Evolutionary conservation across 1,284 basidiomycete genomes (phyloP).

Genomic region (Cutaneotrichosporon cyanovorans): DNA sequence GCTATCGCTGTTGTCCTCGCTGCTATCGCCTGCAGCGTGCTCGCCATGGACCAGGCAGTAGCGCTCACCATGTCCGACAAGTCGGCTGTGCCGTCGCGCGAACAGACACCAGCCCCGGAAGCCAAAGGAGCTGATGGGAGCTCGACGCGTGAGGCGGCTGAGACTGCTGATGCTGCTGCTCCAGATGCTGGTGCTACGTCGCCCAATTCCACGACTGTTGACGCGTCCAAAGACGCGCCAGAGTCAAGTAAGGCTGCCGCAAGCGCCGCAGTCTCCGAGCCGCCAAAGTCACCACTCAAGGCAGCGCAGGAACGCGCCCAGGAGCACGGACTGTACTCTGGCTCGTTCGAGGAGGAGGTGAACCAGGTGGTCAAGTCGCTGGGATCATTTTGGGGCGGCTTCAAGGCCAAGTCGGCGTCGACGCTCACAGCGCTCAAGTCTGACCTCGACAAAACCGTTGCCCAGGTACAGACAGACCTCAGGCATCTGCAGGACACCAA

Average conservation of each 20-base stretch:
- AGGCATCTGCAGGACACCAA: conserved; percentile 44
- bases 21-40: too few relatives aligned
- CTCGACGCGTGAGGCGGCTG: neutral
- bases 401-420: conserved; percentile 72
- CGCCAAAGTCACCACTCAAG: neutral
- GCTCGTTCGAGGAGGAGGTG: conserved; percentile 72
- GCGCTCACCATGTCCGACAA: conserved; percentile 18
- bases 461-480: conserved; percentile 73
- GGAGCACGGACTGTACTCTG: conserved; percentile 38
- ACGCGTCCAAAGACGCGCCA: neutral
- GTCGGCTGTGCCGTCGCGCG: conserved; percentile 1
- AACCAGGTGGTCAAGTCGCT: conserved; percentile 74
- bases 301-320: neutral
- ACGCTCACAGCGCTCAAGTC: conserved; percentile 65
- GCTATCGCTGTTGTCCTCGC: too few relatives aligned
- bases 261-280: neutral
- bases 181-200: neutral
- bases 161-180: neutral
- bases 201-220: neutral
- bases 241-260: neutral
- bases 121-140: too few relatives aligned
- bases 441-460: conserved; percentile 66
- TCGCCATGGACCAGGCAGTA: conserved; percentile 3
- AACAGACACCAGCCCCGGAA: neutral
- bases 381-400: conserved; percentile 73